A percentile compares a stretch with the other conserved stretches of the same genome.
Evolutionary conservation across 495 filamentous ascomycete species (phyloP).

Genomic region (Trichocladium antarcticum): DNA sequence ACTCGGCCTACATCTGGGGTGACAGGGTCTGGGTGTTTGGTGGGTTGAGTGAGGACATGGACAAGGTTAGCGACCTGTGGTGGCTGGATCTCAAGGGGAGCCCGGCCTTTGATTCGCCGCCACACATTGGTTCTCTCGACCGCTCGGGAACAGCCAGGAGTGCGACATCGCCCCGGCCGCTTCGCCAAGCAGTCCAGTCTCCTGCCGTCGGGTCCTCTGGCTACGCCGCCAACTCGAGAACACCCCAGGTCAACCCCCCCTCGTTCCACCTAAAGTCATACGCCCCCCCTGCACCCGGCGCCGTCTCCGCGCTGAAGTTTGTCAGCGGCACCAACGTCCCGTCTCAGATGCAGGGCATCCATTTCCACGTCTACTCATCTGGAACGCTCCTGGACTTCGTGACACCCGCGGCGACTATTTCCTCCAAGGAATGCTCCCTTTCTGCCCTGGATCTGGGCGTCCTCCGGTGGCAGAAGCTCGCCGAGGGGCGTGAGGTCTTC

Average conservation of each 20-base stretch:
- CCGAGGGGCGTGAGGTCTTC: constrained; percentile 88
- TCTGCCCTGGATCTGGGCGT: constrained; percentile 77
- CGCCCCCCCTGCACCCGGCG: constrained; percentile 60
- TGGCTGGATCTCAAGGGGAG: constrained; percentile 90
- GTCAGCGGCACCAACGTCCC: constrained; percentile 80
- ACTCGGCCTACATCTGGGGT: constrained; percentile 79
- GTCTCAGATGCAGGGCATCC: constrained; percentile 73
- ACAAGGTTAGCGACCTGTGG: constrained; percentile 88
- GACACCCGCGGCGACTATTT: constrained; percentile 77
- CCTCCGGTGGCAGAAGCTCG: constrained; percentile 84
- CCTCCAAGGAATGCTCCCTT: constrained; percentile 74
- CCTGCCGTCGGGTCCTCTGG: constrained; percentile 50
- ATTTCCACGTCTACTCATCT: constrained; percentile 91
- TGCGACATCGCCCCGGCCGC: constrained; percentile 34
- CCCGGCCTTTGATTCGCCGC: constrained; percentile 66
- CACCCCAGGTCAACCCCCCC: constrained; percentile 65
- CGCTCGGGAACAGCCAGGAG: constrained; percentile 26
- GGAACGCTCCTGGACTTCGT: constrained; percentile 87
- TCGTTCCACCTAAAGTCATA: constrained; percentile 58
- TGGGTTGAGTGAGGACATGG: constrained; percentile 87
- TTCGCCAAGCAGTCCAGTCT: constrained; percentile 29
- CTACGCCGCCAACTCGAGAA: constrained; percentile 82
- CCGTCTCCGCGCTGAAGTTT: constrained; percentile 83
- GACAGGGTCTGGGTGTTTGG: constrained; percentile 96
- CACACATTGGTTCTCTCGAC: constrained; percentile 56